Conservation (phyloP, 177 flowering plant genomes). For the Vitis hybrid region DNA sequence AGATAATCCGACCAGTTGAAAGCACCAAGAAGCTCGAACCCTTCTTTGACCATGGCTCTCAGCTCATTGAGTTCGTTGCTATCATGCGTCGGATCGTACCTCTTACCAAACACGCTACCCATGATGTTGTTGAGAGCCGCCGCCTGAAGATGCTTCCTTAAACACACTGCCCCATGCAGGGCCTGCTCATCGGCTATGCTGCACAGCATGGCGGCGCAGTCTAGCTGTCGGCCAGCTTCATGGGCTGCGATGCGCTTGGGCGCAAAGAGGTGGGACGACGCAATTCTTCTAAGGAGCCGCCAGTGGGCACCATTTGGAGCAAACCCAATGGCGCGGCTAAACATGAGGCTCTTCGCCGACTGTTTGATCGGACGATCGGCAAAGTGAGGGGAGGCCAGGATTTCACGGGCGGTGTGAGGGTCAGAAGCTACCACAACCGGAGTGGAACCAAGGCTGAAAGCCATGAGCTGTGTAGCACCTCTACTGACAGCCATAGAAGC, state of each 20-base stretch:
- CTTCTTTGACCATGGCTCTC: conserved; percentile 44
- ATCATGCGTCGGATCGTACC: conserved; percentile 26
- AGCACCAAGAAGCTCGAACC: conserved; percentile 42
- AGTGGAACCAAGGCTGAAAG: conserved; percentile 61
- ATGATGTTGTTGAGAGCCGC: conserved; percentile 68
- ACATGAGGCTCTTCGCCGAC: conserved; percentile 68
- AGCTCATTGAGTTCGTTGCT: conserved; percentile 29
- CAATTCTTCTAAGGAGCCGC: conserved; percentile 59
- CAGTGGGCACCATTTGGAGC: conserved; percentile 75
- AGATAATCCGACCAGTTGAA: conserved; percentile 56
- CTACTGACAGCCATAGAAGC: conserved; percentile 38
- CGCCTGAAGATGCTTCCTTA: conserved; percentile 46
- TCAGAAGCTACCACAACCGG: conserved; percentile 60
- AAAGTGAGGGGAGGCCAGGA: conserved; percentile 53
- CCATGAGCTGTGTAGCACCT: conserved; percentile 53
- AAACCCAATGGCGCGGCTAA: conserved; percentile 78
- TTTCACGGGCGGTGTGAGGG: conserved; percentile 54
- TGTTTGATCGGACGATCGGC: conserved; percentile 76
- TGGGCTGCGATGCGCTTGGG: conserved; percentile 54
- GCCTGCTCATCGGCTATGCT: conserved; percentile 34
- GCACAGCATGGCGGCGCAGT: conserved; percentile 43
- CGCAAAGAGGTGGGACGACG: conserved; percentile 62
- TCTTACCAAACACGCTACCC: conserved; percentile 63
- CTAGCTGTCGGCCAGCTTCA: conserved; percentile 41
- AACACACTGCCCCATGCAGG: conserved; percentile 24